Evolutionary conservation across 768 basidiomycete genomes (phyloP).

Genomic region (Holtermanniella nyarrowii): DNA sequence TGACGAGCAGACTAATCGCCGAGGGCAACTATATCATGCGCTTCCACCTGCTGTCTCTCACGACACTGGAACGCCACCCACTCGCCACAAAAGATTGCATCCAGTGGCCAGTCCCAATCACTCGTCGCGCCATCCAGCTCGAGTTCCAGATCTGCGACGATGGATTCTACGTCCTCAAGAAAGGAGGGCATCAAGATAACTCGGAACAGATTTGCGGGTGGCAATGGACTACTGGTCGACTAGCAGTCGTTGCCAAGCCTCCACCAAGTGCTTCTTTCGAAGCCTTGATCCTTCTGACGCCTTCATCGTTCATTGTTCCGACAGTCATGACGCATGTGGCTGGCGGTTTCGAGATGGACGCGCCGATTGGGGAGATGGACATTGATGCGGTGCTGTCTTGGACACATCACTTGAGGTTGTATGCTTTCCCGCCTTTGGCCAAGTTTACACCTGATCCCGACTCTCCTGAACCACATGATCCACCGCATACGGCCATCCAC

Average conservation of each 20-base stretch:
- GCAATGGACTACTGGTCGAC: constrained; percentile 33
- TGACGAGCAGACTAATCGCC: not conserved
- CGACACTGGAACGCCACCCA: constrained; percentile 32
- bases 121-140: constrained; percentile 5
- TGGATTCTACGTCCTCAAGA: constrained; percentile 24
- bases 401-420: constrained; percentile 28
- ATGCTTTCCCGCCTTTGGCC: constrained; percentile 31
- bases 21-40: constrained; percentile 10
- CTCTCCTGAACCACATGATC: constrained; percentile 16
- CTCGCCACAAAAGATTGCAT: constrained; percentile 15
- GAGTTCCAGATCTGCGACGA: constrained; percentile 34
- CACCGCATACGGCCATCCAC: constrained; percentile 25
- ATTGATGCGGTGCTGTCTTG: constrained; percentile 19
- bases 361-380: constrained; percentile 13
- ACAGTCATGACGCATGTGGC: constrained; percentile 17
- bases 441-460: not conserved
- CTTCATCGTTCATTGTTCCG: constrained; percentile 27
- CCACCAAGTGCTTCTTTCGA: constrained; percentile 23
- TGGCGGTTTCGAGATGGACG: constrained; percentile 9
- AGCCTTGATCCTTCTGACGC: constrained; percentile 25
- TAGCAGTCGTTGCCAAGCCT: constrained; percentile 21
- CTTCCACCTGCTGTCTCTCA: constrained; percentile 29
- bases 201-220: constrained; percentile 26
- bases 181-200: constrained; percentile 4
- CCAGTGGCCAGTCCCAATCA: constrained; percentile 13